Percentiles rank a stretch among this genome's conserved stretches.
Evolutionary conservation across 2,329 filamentous ascomycete species (phyloP).

Genomic region (Xylaria hypoxylon): DNA sequence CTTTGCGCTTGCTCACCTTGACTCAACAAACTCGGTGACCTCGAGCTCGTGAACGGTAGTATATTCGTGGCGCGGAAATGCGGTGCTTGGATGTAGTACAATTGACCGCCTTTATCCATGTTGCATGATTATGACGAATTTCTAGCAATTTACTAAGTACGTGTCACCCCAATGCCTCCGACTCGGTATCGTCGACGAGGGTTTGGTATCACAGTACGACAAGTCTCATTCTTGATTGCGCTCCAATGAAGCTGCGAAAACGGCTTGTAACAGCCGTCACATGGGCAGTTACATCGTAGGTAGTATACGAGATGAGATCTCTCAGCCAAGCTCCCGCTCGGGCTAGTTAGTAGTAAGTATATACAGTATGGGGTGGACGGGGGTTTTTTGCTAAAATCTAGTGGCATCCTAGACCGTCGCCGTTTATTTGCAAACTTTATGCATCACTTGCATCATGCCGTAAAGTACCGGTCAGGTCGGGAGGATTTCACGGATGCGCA

Average conservation of each 20-base stretch:
- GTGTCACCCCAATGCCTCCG: conserved; percentile 19
- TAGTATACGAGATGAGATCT: not conserved
- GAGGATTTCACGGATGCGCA: conserved; percentile 28
- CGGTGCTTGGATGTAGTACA: conserved; percentile 24
- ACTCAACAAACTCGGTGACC: conserved; percentile 11
- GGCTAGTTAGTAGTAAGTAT: conserved; percentile 26
- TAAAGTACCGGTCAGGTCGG: conserved; percentile 21
- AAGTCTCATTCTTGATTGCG: conserved; percentile 20
- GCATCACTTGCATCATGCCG: conserved; percentile 19
- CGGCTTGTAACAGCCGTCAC: conserved; percentile 39
- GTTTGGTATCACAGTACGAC: conserved; percentile 9
- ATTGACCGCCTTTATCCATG: conserved; percentile 35
- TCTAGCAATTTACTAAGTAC: not conserved
- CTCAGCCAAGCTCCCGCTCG: conserved; percentile 22
- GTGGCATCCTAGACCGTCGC: conserved; percentile 10
- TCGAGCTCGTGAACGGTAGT: not conserved
- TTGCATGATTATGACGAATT: conserved; percentile 27
- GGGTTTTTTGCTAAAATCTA: conserved; percentile 18
- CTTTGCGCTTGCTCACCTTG: conserved; percentile 28
- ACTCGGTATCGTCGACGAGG: conserved; percentile 10
- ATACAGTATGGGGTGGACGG: conserved; percentile 32
- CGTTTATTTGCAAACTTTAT: conserved; percentile 19
- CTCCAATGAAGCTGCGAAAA: conserved; percentile 37
- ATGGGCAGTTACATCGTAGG: conserved; percentile 33
- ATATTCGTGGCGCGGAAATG: conserved; percentile 24